Evolutionary conservation across 306 rosid genomes (phyloP).

Genomic region (Amphicarpaea edgeworthii): DNA sequence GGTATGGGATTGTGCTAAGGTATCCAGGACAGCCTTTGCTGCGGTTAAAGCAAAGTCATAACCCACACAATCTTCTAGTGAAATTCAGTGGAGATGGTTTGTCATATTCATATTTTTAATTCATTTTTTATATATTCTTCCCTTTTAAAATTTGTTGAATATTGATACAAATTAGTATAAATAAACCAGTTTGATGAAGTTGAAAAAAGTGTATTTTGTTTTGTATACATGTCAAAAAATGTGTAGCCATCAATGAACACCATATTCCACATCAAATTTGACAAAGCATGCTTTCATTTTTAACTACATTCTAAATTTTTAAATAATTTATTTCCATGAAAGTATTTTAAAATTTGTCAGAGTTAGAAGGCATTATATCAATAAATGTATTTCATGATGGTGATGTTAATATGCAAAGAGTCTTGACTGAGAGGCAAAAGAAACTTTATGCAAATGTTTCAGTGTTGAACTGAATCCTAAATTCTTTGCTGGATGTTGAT

Average conservation of each 20-base stretch:
- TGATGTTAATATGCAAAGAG: background rate
- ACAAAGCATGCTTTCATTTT: background rate
- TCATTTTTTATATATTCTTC: background rate
- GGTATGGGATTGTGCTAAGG: conserved; percentile 63
- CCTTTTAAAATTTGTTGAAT: background rate
- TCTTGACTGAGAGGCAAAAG: background rate
- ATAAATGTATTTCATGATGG: background rate
- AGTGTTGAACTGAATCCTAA: background rate
- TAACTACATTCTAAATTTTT: background rate
- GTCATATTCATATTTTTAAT: background rate
- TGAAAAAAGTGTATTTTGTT: background rate
- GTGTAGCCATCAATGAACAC: background rate
- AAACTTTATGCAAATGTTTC: conserved; percentile 3
- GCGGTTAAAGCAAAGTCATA: conserved; percentile 83
- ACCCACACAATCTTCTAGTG: conserved; percentile 75
- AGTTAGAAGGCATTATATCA: background rate
- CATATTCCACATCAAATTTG: background rate
- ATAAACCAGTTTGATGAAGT: conserved; percentile 15
- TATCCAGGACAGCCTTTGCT: conserved; percentile 70
- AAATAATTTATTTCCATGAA: background rate
- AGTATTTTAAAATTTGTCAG: background rate
- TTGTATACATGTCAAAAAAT: background rate
- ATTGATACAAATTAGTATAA: background rate
- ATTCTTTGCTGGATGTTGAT: background rate
- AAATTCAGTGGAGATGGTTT: conserved; percentile 65